These are phyloP conservation scores for Ceratocystis destructans DNA, from an alignment of 2,329 filamentous ascomycete species.

Conservation along the genomic window DNA sequence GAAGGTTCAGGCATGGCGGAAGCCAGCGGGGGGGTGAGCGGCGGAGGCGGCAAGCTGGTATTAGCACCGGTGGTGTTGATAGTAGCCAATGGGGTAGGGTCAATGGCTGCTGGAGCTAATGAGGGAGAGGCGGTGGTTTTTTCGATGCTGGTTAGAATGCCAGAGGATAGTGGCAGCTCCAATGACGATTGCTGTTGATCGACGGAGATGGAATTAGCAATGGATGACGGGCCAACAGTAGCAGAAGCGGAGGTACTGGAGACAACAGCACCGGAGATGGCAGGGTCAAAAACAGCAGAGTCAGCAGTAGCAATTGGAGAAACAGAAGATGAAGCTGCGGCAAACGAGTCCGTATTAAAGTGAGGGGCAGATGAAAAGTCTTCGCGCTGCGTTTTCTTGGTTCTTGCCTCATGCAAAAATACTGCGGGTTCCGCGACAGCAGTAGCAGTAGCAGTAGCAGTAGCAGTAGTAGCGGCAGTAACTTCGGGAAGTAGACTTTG, in stretches of 20 bases:
- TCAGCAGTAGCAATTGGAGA: not conserved
- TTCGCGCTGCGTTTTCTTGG: not conserved
- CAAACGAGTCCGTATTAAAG: not conserved
- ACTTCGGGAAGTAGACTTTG: no score
- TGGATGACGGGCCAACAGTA: not conserved
- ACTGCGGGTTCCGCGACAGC: not conserved
- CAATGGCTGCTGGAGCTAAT: not conserved
- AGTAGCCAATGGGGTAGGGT: not conserved
- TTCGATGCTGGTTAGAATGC: not conserved
- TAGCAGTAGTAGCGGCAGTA: no score
- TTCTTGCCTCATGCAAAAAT: not conserved
- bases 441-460: no score
- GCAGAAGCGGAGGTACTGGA: not conserved
- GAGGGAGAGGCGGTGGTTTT: not conserved
- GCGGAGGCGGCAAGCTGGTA: not conserved
- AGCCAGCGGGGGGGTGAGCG: not conserved
- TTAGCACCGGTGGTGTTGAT: not conserved
- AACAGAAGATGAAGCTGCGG: not conserved
- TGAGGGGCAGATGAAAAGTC: slow-evolving; percentile 1
- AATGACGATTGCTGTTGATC: no score
- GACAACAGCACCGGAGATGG: not conserved
- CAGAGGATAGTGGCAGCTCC: not conserved
- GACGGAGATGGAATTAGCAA: not conserved
- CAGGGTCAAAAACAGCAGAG: not conserved
- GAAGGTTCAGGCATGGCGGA: slow-evolving; percentile 3